phyloP scores from a whole-genome alignment of 805 yeast genomes.

The Wickerhamomyces bovis region DNA sequence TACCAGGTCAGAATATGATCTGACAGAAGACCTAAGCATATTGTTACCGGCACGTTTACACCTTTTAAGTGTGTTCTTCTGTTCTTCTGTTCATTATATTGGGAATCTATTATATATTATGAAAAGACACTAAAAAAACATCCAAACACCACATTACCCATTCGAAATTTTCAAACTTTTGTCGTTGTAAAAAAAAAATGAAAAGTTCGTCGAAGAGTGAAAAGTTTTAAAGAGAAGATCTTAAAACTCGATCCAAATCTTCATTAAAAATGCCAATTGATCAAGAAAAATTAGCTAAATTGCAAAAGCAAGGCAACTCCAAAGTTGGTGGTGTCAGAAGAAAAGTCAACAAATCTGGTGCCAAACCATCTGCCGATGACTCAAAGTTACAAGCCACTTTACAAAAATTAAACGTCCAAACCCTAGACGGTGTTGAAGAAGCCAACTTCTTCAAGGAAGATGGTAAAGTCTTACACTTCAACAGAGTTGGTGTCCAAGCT shows the following conservation, averaged over 20 bases:
- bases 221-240: slow-evolving; percentile 4
- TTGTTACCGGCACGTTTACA: neutral
- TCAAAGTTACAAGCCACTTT: slow-evolving; percentile 84
- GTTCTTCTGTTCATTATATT: too few species aligned
- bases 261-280: slow-evolving; percentile 68
- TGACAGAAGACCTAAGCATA: neutral
- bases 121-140: neutral
- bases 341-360: slow-evolving; percentile 73
- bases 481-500: slow-evolving; percentile 93
- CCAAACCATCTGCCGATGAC: slow-evolving; percentile 74
- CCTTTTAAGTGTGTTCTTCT: too few species aligned
- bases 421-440: slow-evolving; percentile 86
- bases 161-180: neutral
- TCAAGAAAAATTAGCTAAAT: slow-evolving; percentile 90
- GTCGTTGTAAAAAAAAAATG: slow-evolving; percentile 4
- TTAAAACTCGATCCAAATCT: neutral
- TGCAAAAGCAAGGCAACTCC: slow-evolving; percentile 78
- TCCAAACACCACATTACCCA: slow-evolving; percentile 6
- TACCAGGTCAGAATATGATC: slow-evolving; percentile 9
- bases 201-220: slow-evolving; percentile 6
- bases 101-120: neutral
- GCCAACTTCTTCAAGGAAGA: slow-evolving; percentile 97
- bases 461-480: slow-evolving; percentile 93
- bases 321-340: slow-evolving; percentile 89
- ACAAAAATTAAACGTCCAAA: slow-evolving; percentile 84